Base-by-base conservation (phyloP, 176 grass and related monocot species). In the Carex scoparia region DNA sequence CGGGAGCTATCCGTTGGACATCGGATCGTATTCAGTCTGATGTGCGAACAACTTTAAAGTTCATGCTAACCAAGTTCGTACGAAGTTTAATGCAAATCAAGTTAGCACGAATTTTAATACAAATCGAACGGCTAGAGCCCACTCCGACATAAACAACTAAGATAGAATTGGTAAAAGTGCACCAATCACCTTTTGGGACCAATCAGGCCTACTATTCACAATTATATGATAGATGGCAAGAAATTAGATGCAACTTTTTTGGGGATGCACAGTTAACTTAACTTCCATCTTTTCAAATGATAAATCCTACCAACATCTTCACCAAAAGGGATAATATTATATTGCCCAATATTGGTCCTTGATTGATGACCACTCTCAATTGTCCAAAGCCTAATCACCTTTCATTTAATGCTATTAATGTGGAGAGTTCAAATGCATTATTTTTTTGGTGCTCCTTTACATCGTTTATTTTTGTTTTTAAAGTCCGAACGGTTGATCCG, bases 351-450 rank as follows among this genome's bases (percentile, higher is more conserved):
- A 28, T 46, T 23, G 35, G 8, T 32, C 28, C 75, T 89, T 82
- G 90, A 90, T 79, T 89, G 91, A 93, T 85, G 54, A 84, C 88
- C 88, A 91, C 84, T 53, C 69, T 48, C 62, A 63, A 84, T 16
- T 93, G 91, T 93, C 88, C 81, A 81, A 84, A 68, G 84, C 84
- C 81, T 61, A 53, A 75, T 86, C 10, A 40, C 15, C 61, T 67
- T 48, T 72, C 18, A 71, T 72, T 40, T 72, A 48, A 42, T 58
- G 84, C 8, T 16, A 61, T 77, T 40, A 40, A 23, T 23, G 23
- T 23, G 23, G 23, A 23, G 23, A 23, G 0, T 23, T 23, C 23
- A 23, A 23, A 23, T 23, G 23, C 23, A 23, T 0, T 23, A 23
- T 23, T 23, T 23, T 23, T 23, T 23, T 23, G 23, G 23, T 23